Conservation (phyloP, 176 grass and related monocot genomes). For the Thinopyrum elongatum region DNA sequence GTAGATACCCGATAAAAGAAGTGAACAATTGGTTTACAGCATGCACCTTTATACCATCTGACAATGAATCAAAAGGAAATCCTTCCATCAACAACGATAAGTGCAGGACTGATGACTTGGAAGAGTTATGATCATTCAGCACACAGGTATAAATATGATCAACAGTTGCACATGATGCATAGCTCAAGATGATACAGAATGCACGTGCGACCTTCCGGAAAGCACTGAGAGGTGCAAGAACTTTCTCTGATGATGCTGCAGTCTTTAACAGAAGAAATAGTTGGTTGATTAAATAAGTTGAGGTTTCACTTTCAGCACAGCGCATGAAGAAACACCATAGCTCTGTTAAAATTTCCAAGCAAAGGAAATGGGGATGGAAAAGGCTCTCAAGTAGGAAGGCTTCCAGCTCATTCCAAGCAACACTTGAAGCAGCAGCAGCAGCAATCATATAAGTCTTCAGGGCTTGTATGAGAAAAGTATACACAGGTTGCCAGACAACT, state of each 20-base stretch:
- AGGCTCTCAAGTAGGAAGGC: constrained; percentile 70
- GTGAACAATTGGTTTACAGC: constrained; percentile 59
- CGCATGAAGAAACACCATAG: constrained; percentile 79
- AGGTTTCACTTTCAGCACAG: constrained; percentile 52
- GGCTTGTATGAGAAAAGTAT: constrained; percentile 63
- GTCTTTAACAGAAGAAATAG: constrained; percentile 57
- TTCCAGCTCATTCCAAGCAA: constrained; percentile 71
- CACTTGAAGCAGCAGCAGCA: constrained; percentile 55
- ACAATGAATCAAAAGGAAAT: constrained; percentile 81
- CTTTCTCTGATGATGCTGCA: constrained; percentile 51
- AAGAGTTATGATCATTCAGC: constrained; percentile 53
- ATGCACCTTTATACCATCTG: constrained; percentile 47
- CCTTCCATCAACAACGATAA: constrained; percentile 77
- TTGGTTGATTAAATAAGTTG: constrained; percentile 51
- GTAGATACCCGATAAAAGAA: constrained; percentile 60
- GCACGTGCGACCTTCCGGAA: constrained; percentile 55
- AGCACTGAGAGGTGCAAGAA: constrained; percentile 47
- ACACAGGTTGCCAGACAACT: constrained; percentile 73
- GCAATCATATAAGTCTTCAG: constrained; percentile 78
- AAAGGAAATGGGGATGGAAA: constrained; percentile 82
- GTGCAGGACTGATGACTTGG: constrained; percentile 40
- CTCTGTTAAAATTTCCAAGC: constrained; percentile 76
- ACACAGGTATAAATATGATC: constrained; percentile 60
- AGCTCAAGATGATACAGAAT: constrained; percentile 61
- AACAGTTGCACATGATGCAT: constrained; percentile 54